Base-by-base conservation (phyloP, 768 basidiomycete species). In the Leucocoprinus birnbaumii region DNA sequence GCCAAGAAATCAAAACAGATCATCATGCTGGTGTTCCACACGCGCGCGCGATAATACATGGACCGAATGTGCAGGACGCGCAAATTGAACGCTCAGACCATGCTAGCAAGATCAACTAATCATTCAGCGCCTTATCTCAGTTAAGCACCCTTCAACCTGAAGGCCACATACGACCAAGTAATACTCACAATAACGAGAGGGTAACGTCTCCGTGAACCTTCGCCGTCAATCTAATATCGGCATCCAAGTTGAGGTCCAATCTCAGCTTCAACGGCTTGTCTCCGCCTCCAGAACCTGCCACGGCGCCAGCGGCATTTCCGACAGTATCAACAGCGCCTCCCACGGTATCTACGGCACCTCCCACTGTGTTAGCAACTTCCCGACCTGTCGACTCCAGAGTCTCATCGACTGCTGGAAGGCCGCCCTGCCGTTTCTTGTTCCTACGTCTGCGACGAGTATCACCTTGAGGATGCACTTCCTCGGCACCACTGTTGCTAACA, bases 191-290 rank as follows among this genome's bases (percentile, higher is more conserved):
- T 34, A 71, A 60, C 1, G 68, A 65, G 21, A 70, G 64, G 0
- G 70, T 70, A 7, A 72, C 57, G 48, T 72, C 69, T 26, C 69
- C 71, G 54, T 70, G 66, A 16, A 70, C 61, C 47, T 65, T 60
- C 24, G 71, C 71, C 50, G 68, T 70, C 54, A 72, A 59, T 48
- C 67, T 60, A 34, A 71, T 65, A 22, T 70, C 67, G 42, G 69
- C 68, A 47, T 71, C 67, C 53, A 72, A 48, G 45, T 72, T 71
- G 35, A 72, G 56, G 49, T 71, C 68, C 48, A 71, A 55, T n/a
- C 70, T 54, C 7, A 72, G 54, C 48, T 68, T 68, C 26, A 55
- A 35, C 21, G 64, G 59, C 19, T 60, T 62, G 27, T 60, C 59
- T 1, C 41, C 47, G 3, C 61, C 54, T 3, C 58, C 57, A 2